A percentile compares a stretch with the other conserved stretches of the same genome.
Evolutionary conservation across 805 yeast genomes (phyloP).

Genomic region (Candida vartiovaarae): DNA sequence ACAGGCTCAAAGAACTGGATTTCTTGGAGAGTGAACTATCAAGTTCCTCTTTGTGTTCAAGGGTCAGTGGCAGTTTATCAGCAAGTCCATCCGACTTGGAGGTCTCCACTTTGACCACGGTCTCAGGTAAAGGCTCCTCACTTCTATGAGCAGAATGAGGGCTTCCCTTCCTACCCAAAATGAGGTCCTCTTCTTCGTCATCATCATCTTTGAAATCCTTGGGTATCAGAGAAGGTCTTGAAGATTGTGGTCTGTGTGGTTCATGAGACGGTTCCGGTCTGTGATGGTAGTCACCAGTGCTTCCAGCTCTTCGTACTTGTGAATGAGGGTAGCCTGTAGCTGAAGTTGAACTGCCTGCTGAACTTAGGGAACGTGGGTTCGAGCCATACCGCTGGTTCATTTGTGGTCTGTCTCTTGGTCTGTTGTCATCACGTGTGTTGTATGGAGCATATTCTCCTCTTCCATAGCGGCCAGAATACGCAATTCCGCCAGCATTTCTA

Average conservation of each 20-base stretch:
- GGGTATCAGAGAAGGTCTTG: slow-evolving; percentile 22
- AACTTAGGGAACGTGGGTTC: neutral
- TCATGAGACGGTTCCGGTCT: neutral
- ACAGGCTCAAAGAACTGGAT: slow-evolving; percentile 1
- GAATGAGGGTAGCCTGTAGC: neutral
- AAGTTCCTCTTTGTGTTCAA: slow-evolving; percentile 16
- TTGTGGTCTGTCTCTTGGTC: slow-evolving; percentile 5
- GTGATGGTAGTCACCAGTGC: neutral
- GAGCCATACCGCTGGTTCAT: neutral
- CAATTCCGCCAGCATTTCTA: neutral
- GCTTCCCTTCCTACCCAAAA: neutral
- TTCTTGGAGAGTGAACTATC: slow-evolving; percentile 4
- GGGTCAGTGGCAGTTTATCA: slow-evolving; percentile 14
- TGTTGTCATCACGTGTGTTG: slow-evolving; percentile 5
- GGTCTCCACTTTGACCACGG: too few species aligned
- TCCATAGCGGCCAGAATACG: too few species aligned
- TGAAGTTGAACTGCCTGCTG: neutral
- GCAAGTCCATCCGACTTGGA: slow-evolving; percentile 3
- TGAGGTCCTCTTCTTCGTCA: slow-evolving; percentile 17
- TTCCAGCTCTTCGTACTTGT: too few species aligned
- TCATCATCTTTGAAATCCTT: slow-evolving; percentile 20
- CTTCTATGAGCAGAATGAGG: too few species aligned
- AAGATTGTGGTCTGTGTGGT: slow-evolving; percentile 1
- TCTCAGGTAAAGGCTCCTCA: too few species aligned
- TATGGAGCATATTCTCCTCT: slow-evolving; percentile 1